Conservation (phyloP, 208 protist genomes). For the Perkinsela sp. region DNA sequence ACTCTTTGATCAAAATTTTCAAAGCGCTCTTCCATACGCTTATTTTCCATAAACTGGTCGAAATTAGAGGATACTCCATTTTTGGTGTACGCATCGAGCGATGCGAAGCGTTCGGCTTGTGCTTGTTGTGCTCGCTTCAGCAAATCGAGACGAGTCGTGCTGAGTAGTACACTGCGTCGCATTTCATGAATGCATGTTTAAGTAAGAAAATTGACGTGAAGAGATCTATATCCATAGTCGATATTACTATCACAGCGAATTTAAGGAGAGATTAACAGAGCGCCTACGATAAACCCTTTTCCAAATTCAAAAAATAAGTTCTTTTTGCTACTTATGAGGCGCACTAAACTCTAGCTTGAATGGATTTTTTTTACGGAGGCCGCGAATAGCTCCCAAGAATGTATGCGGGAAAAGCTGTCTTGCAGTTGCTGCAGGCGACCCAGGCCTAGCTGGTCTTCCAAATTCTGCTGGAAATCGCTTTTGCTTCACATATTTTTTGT, state of each 20-base stretch:
- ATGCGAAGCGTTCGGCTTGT: background rate
- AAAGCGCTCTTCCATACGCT: slow-evolving; percentile 23
- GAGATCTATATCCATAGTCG: no score
- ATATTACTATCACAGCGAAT: no score
- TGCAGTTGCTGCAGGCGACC: background rate
- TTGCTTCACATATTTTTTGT: slow-evolving; percentile 1
- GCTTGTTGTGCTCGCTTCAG: background rate
- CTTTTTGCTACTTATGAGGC: no score
- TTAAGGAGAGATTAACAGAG: no score
- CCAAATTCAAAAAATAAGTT: no score
- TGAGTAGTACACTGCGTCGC: background rate
- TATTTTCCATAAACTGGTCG: slow-evolving; percentile 30
- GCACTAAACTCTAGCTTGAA: background rate
- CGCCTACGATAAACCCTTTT: no score
- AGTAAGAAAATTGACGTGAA: no score
- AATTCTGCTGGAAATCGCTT: background rate
- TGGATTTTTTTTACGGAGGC: background rate
- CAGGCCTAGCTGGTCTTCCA: background rate
- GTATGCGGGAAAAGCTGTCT: background rate
- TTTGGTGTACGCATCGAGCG: background rate
- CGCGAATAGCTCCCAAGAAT: background rate
- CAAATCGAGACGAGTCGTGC: background rate
- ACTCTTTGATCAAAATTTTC: slow-evolving; percentile 56
- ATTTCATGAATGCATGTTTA: no score
- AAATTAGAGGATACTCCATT: slow-evolving; percentile 7